Evolutionary conservation across 352 stramenopile species (phyloP), one percentile per base, ranked within the genome.

Genomic region (Pythium dissimile): DNA sequence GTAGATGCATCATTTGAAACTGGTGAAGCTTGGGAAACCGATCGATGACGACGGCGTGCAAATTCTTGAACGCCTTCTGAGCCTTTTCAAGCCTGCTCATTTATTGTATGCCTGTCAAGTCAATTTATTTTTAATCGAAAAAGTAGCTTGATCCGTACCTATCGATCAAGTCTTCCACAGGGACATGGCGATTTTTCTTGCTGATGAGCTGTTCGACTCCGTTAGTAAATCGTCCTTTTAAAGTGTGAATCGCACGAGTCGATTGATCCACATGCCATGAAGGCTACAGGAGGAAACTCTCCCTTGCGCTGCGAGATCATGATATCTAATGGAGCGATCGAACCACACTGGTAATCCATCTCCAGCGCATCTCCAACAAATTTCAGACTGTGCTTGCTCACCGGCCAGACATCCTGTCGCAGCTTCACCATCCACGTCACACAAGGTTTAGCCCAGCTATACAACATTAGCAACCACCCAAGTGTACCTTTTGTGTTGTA

Each of bases 261-360:
- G 3, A 26, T 5, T n/a, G n/a, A 30, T 38, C 1, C 8, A 8
- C 31, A 16, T 47, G 87, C 80, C 72, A 86, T 83, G 54, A 89
- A 91, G 8, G 80, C 78, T 4, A 88, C 75, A 10, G 80, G 78
- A 24, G 80, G 78, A 41, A 83, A 91, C 44, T 77, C 71, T 15
- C 70, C 71, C 54, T 88, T 86, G 37, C 68, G 70, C 66, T 91
- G 80, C 41, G 80, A 86, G 26, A 91, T 87, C 77, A 91, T 88
- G 26, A 91, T 61, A 32, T 91, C 80, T 90, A 35, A 37, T 12
- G 20, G 24, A n/a, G 11, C 13, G 13, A 60, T 49, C 30, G 30
- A 12, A 12, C 12, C 31, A 35, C 31, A 35, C 31, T 35, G 31
- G 8, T 35, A 8, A 13, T 8, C 13, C 31, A 35, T 13, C 31